A percentile compares a stretch with the other conserved stretches of the same genome.
phyloP scores from a whole-genome alignment of 163 green algal species.

The Trebouxiophyceae sp. region DNA sequence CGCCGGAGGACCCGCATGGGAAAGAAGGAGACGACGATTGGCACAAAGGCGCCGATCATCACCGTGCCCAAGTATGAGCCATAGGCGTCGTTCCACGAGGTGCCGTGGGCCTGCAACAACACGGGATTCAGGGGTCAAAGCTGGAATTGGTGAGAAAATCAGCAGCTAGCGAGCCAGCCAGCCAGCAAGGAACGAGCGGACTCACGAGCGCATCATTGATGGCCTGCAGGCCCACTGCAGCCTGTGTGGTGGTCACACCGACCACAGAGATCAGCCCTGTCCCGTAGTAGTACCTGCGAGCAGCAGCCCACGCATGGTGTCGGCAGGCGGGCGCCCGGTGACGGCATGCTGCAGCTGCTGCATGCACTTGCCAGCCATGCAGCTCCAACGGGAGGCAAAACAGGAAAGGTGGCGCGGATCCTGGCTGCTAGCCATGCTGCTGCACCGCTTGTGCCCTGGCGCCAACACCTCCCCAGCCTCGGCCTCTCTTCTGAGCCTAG shows the following conservation, averaged over 20 bases:
- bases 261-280: constrained; percentile 8
- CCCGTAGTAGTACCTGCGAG: constrained; percentile 11
- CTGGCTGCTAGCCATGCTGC: no score
- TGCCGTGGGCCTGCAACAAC: background rate
- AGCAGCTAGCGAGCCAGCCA: background rate
- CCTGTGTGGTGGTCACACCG: constrained; percentile 2
- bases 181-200: no score
- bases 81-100: constrained; percentile 9
- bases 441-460: no score
- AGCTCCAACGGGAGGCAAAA: no score
- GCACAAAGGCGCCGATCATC: constrained; percentile 5
- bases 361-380: no score
- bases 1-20: constrained; percentile 22
- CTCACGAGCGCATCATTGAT: constrained; percentile 1
- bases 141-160: background rate
- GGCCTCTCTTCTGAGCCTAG: no score
- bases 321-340: no score
- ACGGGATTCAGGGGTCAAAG: no score
- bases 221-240: background rate
- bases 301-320: no score
- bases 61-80: constrained; percentile 10
- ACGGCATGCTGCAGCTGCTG: no score
- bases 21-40: constrained; percentile 33
- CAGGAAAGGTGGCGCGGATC: no score
- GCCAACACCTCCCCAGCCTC: no score